phyloP scores from a whole-genome alignment of 2,329 filamentous ascomycete genomes.

The Alternaria incomplexa region DNA sequence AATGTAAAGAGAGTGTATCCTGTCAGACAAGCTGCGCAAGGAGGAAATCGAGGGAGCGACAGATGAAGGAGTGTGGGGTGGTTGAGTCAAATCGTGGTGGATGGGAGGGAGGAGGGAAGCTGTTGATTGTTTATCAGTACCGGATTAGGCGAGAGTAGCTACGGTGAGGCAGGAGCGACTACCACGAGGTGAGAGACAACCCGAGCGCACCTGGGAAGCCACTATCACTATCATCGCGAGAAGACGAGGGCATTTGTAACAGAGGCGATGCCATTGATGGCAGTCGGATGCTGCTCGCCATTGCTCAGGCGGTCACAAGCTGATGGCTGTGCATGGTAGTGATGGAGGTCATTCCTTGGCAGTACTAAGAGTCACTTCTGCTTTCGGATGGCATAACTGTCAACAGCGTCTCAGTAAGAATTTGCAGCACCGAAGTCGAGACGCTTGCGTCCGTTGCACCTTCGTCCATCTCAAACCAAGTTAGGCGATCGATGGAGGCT shows the following conservation, averaged over 20 bases:
- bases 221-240: not conserved
- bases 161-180: slow-evolving; percentile 13
- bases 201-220: not conserved
- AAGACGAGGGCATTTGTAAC: not conserved
- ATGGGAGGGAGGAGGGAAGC: slow-evolving; percentile 7
- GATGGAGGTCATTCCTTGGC: not conserved
- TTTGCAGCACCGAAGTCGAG: not conserved
- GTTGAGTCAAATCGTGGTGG: slow-evolving; percentile 17
- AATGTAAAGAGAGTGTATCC: slow-evolving; percentile 33
- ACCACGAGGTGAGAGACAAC: not conserved
- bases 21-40: slow-evolving; percentile 29
- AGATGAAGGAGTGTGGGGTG: slow-evolving; percentile 30
- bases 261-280: not conserved
- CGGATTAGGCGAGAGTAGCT: slow-evolving; percentile 14
- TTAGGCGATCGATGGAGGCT: not conserved
- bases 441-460: not conserved
- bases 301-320: not conserved
- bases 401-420: not conserved
- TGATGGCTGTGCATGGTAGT: not conserved
- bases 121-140: slow-evolving; percentile 15
- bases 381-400: not conserved
- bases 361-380: not conserved
- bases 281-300: not conserved
- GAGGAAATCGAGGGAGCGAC: slow-evolving; percentile 22
- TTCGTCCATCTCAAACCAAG: not conserved